These are phyloP conservation scores for Phytophthora nicotianae DNA, from an alignment of 352 stramenopile species.

Conservation along the genomic window DNA sequence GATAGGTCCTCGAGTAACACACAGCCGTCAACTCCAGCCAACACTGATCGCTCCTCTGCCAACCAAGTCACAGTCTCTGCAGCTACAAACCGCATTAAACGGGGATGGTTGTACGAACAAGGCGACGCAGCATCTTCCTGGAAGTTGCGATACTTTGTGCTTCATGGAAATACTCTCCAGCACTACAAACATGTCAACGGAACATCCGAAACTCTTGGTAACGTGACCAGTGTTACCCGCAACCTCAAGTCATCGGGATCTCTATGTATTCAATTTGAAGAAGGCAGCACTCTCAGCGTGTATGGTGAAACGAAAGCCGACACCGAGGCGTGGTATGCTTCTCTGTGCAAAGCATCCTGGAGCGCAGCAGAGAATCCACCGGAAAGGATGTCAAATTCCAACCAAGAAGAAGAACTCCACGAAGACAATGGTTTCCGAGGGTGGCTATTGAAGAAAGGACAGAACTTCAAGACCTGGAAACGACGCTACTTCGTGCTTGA, in stretches of 20 bases:
- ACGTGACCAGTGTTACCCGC: slow-evolving; percentile 54
- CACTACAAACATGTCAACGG: slow-evolving; percentile 60
- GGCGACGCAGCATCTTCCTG: slow-evolving; percentile 48
- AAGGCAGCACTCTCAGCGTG: slow-evolving; percentile 54
- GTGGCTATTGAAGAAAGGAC: slow-evolving; percentile 84
- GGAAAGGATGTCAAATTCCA: slow-evolving; percentile 8
- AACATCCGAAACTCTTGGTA: slow-evolving; percentile 42
- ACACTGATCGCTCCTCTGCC: slow-evolving; percentile 13
- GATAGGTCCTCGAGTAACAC: slow-evolving; percentile 16
- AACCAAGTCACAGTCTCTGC: slow-evolving; percentile 5
- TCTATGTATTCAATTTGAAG: slow-evolving; percentile 52
- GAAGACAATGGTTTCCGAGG: slow-evolving; percentile 39
- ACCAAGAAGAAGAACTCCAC: slow-evolving; percentile 19
- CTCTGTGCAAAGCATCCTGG: slow-evolving; percentile 37
- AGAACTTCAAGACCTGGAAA: slow-evolving; percentile 88
- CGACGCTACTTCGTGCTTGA: slow-evolving; percentile 77
- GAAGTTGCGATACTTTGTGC: slow-evolving; percentile 74
- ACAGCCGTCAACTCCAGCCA: slow-evolving; percentile 9
- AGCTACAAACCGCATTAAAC: slow-evolving; percentile 32
- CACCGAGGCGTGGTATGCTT: slow-evolving; percentile 57
- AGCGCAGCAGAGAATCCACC: slow-evolving; percentile 17
- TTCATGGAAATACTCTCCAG: slow-evolving; percentile 52
- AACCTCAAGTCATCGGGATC: slow-evolving; percentile 38
- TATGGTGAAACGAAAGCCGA: slow-evolving; percentile 49
- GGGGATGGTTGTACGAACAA: slow-evolving; percentile 72